Conservation (phyloP, 2,329 filamentous ascomycete genomes). For the Pyrenochaeta sp. region DNA sequence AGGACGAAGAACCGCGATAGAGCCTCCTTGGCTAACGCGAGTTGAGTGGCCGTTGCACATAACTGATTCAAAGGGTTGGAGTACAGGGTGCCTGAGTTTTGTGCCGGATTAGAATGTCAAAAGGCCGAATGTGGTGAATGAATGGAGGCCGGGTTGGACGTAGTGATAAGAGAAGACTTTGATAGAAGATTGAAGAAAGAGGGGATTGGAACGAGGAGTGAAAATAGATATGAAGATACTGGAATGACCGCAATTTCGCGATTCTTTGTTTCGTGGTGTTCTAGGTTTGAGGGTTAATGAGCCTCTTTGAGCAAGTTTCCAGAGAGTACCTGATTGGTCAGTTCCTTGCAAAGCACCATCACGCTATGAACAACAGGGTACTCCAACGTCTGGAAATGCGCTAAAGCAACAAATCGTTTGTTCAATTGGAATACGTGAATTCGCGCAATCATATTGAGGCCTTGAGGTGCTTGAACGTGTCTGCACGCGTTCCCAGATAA, state of each 20-base stretch:
- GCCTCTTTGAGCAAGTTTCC: constrained; percentile 48
- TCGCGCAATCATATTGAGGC: constrained; percentile 33
- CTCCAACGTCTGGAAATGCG: constrained; percentile 10
- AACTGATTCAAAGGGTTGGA: too few relatives aligned
- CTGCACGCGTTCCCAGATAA: constrained; percentile 57
- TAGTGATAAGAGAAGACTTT: too few relatives aligned
- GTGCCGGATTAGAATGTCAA: too few relatives aligned
- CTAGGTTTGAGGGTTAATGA: constrained; percentile 32
- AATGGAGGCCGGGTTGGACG: too few relatives aligned
- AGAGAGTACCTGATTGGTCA: constrained; percentile 39
- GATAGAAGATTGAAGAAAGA: too few relatives aligned
- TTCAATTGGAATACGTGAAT: background rate
- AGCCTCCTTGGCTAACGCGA: constrained; percentile 43
- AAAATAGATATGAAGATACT: too few relatives aligned
- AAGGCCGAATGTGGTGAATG: too few relatives aligned
- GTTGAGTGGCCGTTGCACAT: constrained; percentile 44
- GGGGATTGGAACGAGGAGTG: too few relatives aligned
- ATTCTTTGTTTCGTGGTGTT: constrained; percentile 3
- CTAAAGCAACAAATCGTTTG: background rate
- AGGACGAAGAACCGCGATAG: constrained; percentile 43
- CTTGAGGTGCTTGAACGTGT: constrained; percentile 50
- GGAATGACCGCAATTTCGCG: background rate
- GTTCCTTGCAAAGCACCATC: constrained; percentile 10
- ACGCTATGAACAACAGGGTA: constrained; percentile 29
- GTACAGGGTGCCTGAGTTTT: too few relatives aligned